Percentiles rank a stretch among this genome's conserved stretches.
phyloP scores from a whole-genome alignment of 2,329 filamentous ascomycete species.

The Nigrograna mackinnonii region DNA sequence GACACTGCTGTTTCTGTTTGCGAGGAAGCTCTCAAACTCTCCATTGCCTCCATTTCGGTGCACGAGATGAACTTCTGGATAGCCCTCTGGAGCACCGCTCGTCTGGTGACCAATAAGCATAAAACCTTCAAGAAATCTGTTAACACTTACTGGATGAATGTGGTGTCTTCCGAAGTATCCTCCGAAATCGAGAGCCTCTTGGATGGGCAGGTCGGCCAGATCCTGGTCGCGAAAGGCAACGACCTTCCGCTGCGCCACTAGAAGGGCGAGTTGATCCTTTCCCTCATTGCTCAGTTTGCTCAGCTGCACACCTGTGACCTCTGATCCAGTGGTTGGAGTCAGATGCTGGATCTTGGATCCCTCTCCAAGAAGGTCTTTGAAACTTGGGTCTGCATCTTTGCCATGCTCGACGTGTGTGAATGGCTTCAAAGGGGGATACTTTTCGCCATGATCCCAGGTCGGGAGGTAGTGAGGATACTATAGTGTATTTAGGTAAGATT shows the following conservation, averaged over 20 bases:
- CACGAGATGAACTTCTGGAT: too few relatives aligned
- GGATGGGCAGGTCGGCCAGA: constrained; percentile 63
- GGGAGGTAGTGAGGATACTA: too few relatives aligned
- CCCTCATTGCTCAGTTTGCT: constrained; percentile 65
- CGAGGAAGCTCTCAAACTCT: too few relatives aligned
- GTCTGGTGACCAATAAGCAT: too few relatives aligned
- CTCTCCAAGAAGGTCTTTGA: constrained; percentile 63
- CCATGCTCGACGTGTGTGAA: constrained; percentile 75
- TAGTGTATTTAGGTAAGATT: too few relatives aligned
- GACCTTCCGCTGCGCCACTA: constrained; percentile 73
- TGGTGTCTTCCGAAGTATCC: constrained; percentile 76
- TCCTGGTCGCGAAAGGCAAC: constrained; percentile 75
- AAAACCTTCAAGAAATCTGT: too few relatives aligned
- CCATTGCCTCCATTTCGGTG: too few relatives aligned
- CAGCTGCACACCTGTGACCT: constrained; percentile 70
- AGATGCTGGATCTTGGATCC: constrained; percentile 58
- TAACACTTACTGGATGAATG: constrained; percentile 77
- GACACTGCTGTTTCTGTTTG: too few relatives aligned
- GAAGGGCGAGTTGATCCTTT: constrained; percentile 73
- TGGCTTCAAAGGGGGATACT: constrained; percentile 63
- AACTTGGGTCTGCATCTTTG: constrained; percentile 70
- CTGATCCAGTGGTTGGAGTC: constrained; percentile 70
- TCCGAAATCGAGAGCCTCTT: constrained; percentile 68
- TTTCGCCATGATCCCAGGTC: constrained; percentile 65
- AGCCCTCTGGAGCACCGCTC: too few relatives aligned